Evolutionary conservation across 805 yeast genomes (phyloP), one percentile per base, ranked within the genome.

Genomic region (Saccharomycodes ludwigii): DNA sequence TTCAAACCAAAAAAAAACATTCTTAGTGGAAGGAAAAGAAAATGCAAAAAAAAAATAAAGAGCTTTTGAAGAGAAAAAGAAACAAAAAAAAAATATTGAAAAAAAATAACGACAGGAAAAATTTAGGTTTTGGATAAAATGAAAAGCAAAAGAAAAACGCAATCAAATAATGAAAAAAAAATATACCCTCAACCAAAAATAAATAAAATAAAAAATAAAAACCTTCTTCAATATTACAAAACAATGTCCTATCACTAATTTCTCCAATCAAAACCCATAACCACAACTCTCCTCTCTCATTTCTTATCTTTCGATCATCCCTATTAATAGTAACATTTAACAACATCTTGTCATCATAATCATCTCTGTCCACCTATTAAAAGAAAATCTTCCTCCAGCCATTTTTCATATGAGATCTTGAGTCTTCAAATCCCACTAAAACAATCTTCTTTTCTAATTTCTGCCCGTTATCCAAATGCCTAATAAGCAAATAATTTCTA

Each of bases 151-250:
- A 7, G 12, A 22, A 24, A 20, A 19, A n/a, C n/a, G n/a, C n/a
- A n/a, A n/a, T 18, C 23, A 30, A 27, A 35, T 12, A 19, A 19
- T 16, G 18, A 30, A 32, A 17, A 26, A 18, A 23, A 12, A 12
- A 20, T 12, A 18, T 26, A 27, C 16, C 22, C 9, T 4, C 7
- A 8, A 20, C 10, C 10, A 20, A 20, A 20, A 8, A 20, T 20
- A n/a, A 7, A 12, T 32, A n/a, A 16, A 14, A 31, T 18, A 21
- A 25, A 17, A 36, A 18, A 27, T 20, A 31, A 21, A 8, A 18
- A 24, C 25, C 20, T 18, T 23, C 36, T 21, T 31, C 11, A 22
- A 24, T 15, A 20, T 28, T 36, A 16, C 24, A 12, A 24, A 12
- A 14, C 21, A 18, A 17, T 29, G 24, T 17, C 26, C 10, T n/a